These are phyloP conservation scores for Leavenworthia alabamica DNA, from an alignment of 345 rosid genomes.

Conservation along the genomic window DNA sequence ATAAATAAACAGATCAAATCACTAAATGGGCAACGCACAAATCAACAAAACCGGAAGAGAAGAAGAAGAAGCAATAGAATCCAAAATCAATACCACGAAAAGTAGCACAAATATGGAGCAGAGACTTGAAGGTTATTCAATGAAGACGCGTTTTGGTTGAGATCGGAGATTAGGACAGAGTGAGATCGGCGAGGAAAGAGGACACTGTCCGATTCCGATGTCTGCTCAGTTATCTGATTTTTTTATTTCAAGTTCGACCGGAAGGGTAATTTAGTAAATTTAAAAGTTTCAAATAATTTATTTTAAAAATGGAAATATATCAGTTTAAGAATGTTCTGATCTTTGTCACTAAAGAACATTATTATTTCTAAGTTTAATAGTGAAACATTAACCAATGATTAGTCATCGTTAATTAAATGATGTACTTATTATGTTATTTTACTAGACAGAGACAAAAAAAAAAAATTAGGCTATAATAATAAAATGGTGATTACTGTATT, in stretches of 20 bases:
- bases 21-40: constrained; percentile 12
- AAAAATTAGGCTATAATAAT: background rate
- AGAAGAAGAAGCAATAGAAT: background rate
- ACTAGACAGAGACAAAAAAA: background rate
- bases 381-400: background rate
- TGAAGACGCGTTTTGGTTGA: constrained; percentile 4
- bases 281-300: constrained; percentile 22
- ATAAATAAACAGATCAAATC: constrained; percentile 9
- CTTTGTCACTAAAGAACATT: background rate
- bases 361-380: background rate
- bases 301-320: too few relatives aligned
- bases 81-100: constrained; percentile 6
- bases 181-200: constrained; percentile 29
- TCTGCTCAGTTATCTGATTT: background rate
- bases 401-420: background rate
- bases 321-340: too few relatives aligned
- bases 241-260: background rate
- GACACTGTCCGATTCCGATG: constrained; percentile 15
- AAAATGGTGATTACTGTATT: constrained; percentile 4
- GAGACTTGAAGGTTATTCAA: constrained; percentile 12
- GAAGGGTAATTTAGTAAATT: constrained; percentile 19
- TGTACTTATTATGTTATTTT: background rate
- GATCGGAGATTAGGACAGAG: constrained; percentile 26
- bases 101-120: background rate
- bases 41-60: constrained; percentile 4